Evolutionary conservation across 768 basidiomycete genomes (phyloP), one percentile per base, ranked within the genome.

Genomic region (Rhodotorula toruloides): DNA sequence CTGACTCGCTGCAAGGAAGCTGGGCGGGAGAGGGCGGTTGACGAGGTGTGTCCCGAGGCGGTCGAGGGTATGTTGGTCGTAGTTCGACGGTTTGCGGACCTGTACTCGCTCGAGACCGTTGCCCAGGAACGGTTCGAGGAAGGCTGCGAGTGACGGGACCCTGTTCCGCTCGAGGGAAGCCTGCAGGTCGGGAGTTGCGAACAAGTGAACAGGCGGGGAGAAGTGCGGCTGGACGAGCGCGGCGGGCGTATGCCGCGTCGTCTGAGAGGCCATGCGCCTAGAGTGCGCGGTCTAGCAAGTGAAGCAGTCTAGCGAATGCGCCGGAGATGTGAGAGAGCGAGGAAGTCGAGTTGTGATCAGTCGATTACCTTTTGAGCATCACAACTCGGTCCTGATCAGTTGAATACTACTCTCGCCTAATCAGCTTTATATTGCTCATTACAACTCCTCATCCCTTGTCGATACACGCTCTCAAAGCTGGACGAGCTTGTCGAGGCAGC

Each of bases 11-110:
- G 40, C 40, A 40, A 55, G 40, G 34, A 31, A 49, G 34, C 21
- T 21, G 27, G 29, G 44, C 0, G 68, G 68, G 25, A 70, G 43
- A 0, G 10, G 21, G 32, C 56, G 42, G 17, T 62, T 31, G n/a
- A 57, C 44, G 54, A 62, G 50, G 13, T 43, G n/a, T 39, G 68
- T 32, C n/a, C 48, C 19, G 27, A 65, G 63, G 40, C 31, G 44
- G 17, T 12, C 16, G 32, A 62, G 13, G 16, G 29, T 4, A 9
- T 8, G 19, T 13, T 46, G 37, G n/a, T 59, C 48, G 50, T 56
- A 62, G 25, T 53, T 59, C 11, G 60, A 43, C 1, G 40, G 42
- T 14, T 36, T 42, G 7, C 63, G 22, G 36, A 65, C 22, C 39
- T 37, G 40, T 37, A 72, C 52, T 7, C 54, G 47, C 10, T 54